Conservation (phyloP, 495 filamentous ascomycete species). For the Penicillium manginii region DNA sequence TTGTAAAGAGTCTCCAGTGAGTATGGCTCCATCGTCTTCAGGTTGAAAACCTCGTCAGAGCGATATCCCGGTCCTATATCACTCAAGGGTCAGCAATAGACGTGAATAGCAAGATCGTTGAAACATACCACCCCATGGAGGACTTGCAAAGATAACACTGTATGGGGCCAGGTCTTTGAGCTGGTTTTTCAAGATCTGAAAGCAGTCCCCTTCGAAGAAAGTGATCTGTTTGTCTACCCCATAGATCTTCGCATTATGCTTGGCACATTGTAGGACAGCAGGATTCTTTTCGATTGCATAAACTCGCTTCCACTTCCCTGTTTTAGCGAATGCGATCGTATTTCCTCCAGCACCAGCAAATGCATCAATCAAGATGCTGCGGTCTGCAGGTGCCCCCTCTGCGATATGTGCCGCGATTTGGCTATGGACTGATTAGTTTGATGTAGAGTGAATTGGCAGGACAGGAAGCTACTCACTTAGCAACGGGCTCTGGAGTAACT, state of each 20-base stretch:
- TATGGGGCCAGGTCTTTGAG: constrained; percentile 53
- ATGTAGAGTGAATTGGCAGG: background rate
- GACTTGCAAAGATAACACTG: constrained; percentile 83
- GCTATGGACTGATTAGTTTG: constrained; percentile 41
- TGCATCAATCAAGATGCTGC: constrained; percentile 72
- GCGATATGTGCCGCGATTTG: constrained; percentile 78
- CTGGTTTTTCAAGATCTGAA: constrained; percentile 59
- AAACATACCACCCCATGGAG: constrained; percentile 85
- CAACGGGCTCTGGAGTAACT: constrained; percentile 89
- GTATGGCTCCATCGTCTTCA: constrained; percentile 89
- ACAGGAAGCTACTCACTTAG: constrained; percentile 57
- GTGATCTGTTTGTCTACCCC: constrained; percentile 78
- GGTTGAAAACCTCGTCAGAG: constrained; percentile 77
- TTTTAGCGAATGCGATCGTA: constrained; percentile 87
- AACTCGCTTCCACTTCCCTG: constrained; percentile 73
- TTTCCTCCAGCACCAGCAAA: constrained; percentile 95
- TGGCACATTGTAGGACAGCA: constrained; percentile 78
- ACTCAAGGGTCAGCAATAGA: constrained; percentile 4
- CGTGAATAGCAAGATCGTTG: background rate
- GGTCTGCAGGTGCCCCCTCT: constrained; percentile 51
- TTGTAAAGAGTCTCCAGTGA: constrained; percentile 63
- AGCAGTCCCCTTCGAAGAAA: constrained; percentile 84
- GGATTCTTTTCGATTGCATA: constrained; percentile 87
- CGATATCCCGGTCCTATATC: constrained; percentile 74
- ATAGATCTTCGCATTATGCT: constrained; percentile 89